Percentiles rank a stretch among this genome's conserved stretches.
phyloP scores from a whole-genome alignment of 345 rosid species.

The Laguncularia racemosa region DNA sequence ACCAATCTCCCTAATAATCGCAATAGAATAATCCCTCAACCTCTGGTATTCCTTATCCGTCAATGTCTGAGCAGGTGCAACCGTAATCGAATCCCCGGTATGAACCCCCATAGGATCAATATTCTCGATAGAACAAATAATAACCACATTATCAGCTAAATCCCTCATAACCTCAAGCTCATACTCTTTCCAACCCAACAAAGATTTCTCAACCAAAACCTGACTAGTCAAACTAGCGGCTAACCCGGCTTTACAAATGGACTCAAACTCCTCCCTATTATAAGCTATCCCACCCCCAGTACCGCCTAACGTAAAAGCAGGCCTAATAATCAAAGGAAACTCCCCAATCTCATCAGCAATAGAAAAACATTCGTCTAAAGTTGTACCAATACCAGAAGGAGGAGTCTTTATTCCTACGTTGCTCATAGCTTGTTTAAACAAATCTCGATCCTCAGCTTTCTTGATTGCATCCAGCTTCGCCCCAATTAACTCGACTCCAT shows the following conservation, averaged over 20 bases:
- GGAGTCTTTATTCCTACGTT: constrained; percentile 85
- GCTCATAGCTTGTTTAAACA: constrained; percentile 87
- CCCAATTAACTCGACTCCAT: constrained; percentile 83
- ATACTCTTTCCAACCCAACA: constrained; percentile 95
- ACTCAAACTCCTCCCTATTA: constrained; percentile 85
- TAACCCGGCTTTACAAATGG: constrained; percentile 72
- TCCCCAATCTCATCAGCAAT: constrained; percentile 76
- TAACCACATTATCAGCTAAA: constrained; percentile 94
- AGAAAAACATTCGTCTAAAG: constrained; percentile 69
- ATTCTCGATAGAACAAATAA: constrained; percentile 94
- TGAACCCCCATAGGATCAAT: constrained; percentile 98
- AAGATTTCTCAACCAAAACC: constrained; percentile 90
- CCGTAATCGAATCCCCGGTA: constrained; percentile 96
- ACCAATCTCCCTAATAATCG: constrained; percentile 93
- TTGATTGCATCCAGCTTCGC: constrained; percentile 89
- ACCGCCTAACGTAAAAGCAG: constrained; percentile 93
- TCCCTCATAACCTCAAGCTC: constrained; percentile 99
- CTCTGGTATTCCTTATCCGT: constrained; percentile 96
- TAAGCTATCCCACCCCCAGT: constrained; percentile 97
- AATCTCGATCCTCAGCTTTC: constrained; percentile 88
- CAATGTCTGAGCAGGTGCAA: constrained; percentile 95
- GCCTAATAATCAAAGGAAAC: constrained; percentile 94
- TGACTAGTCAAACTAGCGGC: constrained; percentile 86
- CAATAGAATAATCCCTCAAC: constrained; percentile 82
- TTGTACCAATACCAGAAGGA: constrained; percentile 83